These are phyloP conservation scores for Lasiodiplodia gonubiensis DNA, from an alignment of 2,329 filamentous ascomycete species.

Conservation along the genomic window DNA sequence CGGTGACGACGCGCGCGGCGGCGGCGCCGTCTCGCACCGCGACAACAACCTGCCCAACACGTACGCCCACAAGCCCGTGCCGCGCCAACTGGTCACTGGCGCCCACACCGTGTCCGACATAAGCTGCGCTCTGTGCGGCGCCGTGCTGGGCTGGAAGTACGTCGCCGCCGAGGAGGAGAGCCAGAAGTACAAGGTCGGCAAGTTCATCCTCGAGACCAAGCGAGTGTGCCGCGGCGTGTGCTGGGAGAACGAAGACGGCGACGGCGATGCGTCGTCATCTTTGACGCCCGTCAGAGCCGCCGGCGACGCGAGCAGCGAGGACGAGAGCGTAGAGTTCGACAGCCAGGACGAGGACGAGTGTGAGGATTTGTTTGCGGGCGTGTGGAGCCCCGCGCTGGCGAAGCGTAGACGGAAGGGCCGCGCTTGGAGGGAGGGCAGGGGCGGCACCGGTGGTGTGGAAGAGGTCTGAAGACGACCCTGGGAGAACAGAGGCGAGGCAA, in stretches of 20 bases:
- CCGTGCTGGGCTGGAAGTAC: conserved; percentile 69
- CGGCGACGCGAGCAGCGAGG: conserved; percentile 24
- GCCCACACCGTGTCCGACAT: conserved; percentile 68
- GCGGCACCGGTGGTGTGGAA: conserved; percentile 16
- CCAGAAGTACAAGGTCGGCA: conserved; percentile 70
- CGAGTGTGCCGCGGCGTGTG: conserved; percentile 55
- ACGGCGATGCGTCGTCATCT: conserved; percentile 5
- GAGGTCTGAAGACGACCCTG: conserved; percentile 14
- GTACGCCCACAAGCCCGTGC: conserved; percentile 60
- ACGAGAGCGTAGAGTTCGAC: conserved; percentile 62
- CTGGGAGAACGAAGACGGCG: conserved; percentile 55
- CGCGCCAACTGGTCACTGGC: conserved; percentile 66
- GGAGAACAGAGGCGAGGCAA: not conserved
- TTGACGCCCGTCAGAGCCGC: not conserved
- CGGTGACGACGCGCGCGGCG: conserved; percentile 16
- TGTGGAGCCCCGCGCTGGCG: conserved; percentile 64
- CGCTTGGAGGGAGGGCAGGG: conserved; percentile 27
- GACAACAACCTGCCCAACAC: conserved; percentile 62
- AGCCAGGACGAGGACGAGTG: conserved; percentile 71
- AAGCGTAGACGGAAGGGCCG: conserved; percentile 47
- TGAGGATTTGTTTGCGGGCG: conserved; percentile 67
- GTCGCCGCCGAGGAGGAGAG: conserved; percentile 65
- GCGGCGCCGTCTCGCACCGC: conserved; percentile 31
- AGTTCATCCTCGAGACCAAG: conserved; percentile 69
- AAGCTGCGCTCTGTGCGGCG: conserved; percentile 61